These are phyloP conservation scores for Neurospora hispaniola DNA, from an alignment of 495 filamentous ascomycete species.

Conservation along the genomic window DNA sequence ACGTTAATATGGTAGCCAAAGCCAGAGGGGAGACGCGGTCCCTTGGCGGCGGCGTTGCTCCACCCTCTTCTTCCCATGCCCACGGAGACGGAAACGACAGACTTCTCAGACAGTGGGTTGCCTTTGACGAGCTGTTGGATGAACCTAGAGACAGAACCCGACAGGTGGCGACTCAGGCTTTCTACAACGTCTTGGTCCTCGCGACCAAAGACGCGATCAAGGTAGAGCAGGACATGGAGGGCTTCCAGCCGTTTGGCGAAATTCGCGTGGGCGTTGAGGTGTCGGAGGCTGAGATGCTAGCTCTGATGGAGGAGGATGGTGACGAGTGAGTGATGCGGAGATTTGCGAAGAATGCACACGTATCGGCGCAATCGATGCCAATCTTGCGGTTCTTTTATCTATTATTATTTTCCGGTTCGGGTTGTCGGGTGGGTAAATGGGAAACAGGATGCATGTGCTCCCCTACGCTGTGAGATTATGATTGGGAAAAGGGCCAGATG, in stretches of 20 bases:
- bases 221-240: conserved; percentile 40
- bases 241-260: conserved; percentile 22
- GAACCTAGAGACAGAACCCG: conserved; percentile 41
- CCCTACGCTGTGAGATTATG: no score
- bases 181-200: conserved; percentile 62
- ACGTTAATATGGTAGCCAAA: conserved; percentile 36
- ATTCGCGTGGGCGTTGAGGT: conserved; percentile 27
- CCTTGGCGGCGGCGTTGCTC: background rate
- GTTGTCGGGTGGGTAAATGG: background rate
- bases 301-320: background rate
- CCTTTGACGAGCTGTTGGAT: conserved; percentile 52
- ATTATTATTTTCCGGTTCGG: background rate
- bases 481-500: background rate
- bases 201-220: conserved; percentile 51
- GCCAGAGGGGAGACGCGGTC: conserved; percentile 21
- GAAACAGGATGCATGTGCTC: background rate
- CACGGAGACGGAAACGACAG: background rate
- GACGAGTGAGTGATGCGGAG: background rate
- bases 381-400: background rate
- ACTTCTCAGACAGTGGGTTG: conserved; percentile 22
- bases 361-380: background rate
- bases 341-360: background rate
- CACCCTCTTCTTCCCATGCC: background rate
- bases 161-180: conserved; percentile 57
- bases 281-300: background rate